phyloP scores from a whole-genome alignment of 495 filamentous ascomycete species.

The Neurospora sp. region DNA sequence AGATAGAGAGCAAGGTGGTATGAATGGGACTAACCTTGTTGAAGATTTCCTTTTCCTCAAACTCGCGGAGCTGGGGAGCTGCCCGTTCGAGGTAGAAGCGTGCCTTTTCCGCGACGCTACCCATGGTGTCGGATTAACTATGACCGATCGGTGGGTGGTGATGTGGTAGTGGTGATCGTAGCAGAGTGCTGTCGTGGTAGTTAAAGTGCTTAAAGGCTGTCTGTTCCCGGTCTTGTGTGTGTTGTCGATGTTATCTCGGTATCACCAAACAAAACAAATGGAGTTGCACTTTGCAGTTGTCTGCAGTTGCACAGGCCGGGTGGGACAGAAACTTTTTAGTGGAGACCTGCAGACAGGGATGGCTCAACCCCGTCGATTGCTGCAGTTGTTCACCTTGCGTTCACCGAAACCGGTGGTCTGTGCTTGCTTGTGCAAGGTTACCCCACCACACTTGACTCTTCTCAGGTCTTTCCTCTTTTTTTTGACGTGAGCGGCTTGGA shows the following conservation, averaged over 20 bases:
- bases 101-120: conserved; percentile 80
- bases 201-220: neutral
- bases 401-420: neutral
- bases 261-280: neutral
- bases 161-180: neutral
- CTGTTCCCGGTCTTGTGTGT: neutral
- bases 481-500: neutral
- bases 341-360: conserved; percentile 2
- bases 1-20: neutral
- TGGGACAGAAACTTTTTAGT: conserved; percentile 26
- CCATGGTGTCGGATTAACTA: conserved; percentile 43
- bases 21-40: conserved; percentile 42
- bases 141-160: neutral
- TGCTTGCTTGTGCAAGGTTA: neutral
- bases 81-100: conserved; percentile 88
- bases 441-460: neutral
- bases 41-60: conserved; percentile 82
- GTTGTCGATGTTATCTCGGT: neutral
- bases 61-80: conserved; percentile 82
- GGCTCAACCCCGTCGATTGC: neutral
- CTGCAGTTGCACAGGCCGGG: neutral
- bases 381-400: conserved; percentile 4
- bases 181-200: neutral
- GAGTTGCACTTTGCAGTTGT: neutral
- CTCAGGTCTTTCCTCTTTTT: neutral